Percentiles rank a stretch among this genome's conserved stretches.
Conservation (phyloP, 164 flowering plant genomes). For the Stephania yunnanensis region DNA sequence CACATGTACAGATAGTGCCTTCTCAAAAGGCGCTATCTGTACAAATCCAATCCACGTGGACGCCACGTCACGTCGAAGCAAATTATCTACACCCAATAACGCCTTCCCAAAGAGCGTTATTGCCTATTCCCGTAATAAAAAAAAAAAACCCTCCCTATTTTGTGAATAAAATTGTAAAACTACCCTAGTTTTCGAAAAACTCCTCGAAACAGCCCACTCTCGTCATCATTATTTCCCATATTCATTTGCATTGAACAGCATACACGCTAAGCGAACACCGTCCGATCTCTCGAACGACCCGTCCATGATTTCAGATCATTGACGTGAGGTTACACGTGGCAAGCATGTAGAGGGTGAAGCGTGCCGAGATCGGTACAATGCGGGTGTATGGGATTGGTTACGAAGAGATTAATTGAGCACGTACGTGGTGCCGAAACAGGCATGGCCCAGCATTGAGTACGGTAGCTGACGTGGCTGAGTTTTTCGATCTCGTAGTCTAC, state of each 20-base stretch:
- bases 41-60: too few relatives aligned
- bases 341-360: background rate
- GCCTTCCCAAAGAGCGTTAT: too few relatives aligned
- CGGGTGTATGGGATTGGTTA: background rate
- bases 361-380: background rate
- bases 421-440: background rate
- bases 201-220: constrained; percentile 4
- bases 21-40: too few relatives aligned
- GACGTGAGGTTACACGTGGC: background rate
- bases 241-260: background rate
- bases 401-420: background rate
- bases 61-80: too few relatives aligned
- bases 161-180: too few relatives aligned
- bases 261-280: background rate
- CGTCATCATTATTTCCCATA: background rate
- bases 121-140: too few relatives aligned
- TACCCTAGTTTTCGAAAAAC: background rate
- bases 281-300: background rate
- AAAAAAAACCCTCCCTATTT: too few relatives aligned
- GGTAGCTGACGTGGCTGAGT: too few relatives aligned
- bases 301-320: background rate
- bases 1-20: too few relatives aligned
- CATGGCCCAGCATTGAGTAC: too few relatives aligned
- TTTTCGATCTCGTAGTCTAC: background rate
- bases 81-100: too few relatives aligned